Conservation (phyloP, 768 basidiomycete species). For the Porpolomopsis calyptriformis region DNA sequence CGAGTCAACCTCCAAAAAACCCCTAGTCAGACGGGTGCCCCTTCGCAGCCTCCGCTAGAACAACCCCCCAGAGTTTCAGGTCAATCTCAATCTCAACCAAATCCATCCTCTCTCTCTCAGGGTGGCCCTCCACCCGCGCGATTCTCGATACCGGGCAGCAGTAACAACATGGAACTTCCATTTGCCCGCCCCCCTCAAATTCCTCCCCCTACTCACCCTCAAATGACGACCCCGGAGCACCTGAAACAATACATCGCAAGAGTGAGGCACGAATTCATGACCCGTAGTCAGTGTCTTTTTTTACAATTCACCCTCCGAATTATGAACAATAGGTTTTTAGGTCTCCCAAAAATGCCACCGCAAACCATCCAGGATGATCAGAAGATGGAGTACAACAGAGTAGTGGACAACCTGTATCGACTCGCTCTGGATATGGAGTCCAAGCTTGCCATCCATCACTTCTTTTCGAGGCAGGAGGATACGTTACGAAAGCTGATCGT, state of each 20-base stretch:
- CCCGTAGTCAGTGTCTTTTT: slow-evolving; percentile 18
- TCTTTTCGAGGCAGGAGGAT: slow-evolving; percentile 38
- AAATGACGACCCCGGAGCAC: no score
- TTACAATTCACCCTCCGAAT: slow-evolving; percentile 5
- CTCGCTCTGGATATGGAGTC: slow-evolving; percentile 37
- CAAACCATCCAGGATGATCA: slow-evolving; percentile 43
- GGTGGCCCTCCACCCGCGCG: slow-evolving; percentile 3
- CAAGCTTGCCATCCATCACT: slow-evolving; percentile 37
- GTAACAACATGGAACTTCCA: slow-evolving; percentile 13
- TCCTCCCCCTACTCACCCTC: slow-evolving; percentile 1
- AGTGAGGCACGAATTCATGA: slow-evolving; percentile 24
- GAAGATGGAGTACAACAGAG: slow-evolving; percentile 37
- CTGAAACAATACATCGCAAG: slow-evolving; percentile 19
- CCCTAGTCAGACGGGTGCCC: neutral
- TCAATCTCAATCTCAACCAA: slow-evolving; percentile 4
- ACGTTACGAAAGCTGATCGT: slow-evolving; percentile 38
- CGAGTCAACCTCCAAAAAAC: neutral
- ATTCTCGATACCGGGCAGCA: neutral
- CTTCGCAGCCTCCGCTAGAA: neutral
- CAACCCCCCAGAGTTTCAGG: neutral
- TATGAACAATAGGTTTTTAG: slow-evolving; percentile 17
- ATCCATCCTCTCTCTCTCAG: slow-evolving; percentile 6
- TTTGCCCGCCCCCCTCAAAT: neutral
- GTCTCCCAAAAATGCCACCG: slow-evolving; percentile 22
- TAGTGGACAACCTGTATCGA: slow-evolving; percentile 41